Base-by-base conservation (phyloP, 1,284 basidiomycete species). In the Termitomyces sp. region DNA sequence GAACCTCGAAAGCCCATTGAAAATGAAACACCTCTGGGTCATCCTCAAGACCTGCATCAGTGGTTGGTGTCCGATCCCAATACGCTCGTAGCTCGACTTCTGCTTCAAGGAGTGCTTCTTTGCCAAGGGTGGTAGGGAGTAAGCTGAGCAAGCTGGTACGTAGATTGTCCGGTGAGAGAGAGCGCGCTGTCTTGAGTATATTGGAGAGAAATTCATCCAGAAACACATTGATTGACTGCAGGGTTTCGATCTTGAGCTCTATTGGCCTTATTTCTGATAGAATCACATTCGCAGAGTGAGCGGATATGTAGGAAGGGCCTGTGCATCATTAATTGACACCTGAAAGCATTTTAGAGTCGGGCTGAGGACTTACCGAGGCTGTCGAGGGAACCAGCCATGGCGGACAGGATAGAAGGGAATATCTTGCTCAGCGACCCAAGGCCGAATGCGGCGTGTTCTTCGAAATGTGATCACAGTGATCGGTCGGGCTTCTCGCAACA, bases 201-300 rank as follows among this genome's bases (percentile, higher is more conserved):
- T 76, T 81, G 69, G 83, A 80, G 52, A 97, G 75, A 55, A 96
- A 79, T 70, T 97, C 94, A 70, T 97, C 93, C 56, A 97, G 81
- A 43, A 94, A 72, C 57, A 84, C 80, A 68, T 97, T 96, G 73
- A 96, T 80, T 55, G 82, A 79, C 53, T 73, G 74, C 47, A 96
- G 80, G 14, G 90, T 85, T 40, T 90, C 83, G 14, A 77, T 65
- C 54, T 84, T 82, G 66, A 95, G 80, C 64, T 84, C 87, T 57
- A 91, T 93, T n/a, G 91, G 91, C 28, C 92, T 84, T 54, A 93
- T 82, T 62, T 95, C 92, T 52, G 90, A 93, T 48, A 97, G 83
- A 64, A 95, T 87, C 54, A 91, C 83, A 70, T 95, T 89, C 51
- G 92, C 91, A 41, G 89, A 91, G 58, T 84, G 80, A 18, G 83